phyloP scores from a whole-genome alignment of 306 rosid genomes.

The Castanopsis chinensis region DNA sequence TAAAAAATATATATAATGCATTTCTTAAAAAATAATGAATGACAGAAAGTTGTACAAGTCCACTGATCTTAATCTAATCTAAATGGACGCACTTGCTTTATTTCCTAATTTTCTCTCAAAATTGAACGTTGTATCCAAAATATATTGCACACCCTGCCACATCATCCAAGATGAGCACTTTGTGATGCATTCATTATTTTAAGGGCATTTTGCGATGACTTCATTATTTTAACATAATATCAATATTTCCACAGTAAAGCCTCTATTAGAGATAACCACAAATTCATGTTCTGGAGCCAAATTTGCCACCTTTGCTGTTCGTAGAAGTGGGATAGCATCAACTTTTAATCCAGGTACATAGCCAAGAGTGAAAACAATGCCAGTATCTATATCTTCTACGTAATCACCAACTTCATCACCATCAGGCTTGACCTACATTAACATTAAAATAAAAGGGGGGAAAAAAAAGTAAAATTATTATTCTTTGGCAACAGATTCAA shows the following conservation, averaged over 20 bases:
- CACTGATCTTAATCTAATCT: no score
- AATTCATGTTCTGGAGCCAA: background rate
- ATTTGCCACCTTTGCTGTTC: constrained; percentile 27
- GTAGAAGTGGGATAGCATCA: constrained; percentile 53
- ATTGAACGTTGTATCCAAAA: no score
- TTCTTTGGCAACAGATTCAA: no score
- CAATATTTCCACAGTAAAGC: background rate
- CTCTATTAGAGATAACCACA: background rate
- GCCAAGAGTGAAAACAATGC: constrained; percentile 65
- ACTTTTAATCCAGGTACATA: constrained; percentile 70
- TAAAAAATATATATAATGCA: background rate
- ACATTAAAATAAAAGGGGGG: background rate
- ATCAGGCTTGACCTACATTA: constrained; percentile 29
- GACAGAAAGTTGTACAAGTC: background rate
- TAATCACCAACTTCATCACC: constrained; percentile 17
- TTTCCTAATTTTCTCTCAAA: no score
- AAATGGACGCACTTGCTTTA: no score
- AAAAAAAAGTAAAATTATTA: no score
- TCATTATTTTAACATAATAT: background rate
- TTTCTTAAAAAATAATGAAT: background rate
- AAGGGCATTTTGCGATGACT: no score
- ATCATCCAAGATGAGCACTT: background rate
- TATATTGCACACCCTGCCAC: background rate
- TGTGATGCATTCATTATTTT: background rate
- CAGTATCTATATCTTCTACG: constrained; percentile 23